Conservation (phyloP, 1,284 basidiomycete genomes). For the Cronartium quercuum region DNA sequence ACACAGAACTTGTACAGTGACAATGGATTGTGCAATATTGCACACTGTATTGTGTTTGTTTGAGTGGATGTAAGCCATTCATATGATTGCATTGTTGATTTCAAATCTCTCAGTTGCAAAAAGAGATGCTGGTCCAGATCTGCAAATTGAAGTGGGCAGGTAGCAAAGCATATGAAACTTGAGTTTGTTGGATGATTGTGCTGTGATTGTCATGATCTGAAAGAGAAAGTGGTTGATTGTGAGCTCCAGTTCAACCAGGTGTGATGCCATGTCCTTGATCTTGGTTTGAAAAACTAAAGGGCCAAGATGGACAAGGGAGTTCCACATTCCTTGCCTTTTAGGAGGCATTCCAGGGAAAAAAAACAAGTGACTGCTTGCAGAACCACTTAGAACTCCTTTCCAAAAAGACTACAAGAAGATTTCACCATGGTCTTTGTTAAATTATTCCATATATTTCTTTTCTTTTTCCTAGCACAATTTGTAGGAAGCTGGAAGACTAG, state of each 20-base stretch:
- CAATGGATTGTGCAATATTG: conserved; percentile 9
- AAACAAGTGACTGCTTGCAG: conserved; percentile 50
- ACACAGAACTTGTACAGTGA: background rate
- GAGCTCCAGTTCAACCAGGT: conserved; percentile 44
- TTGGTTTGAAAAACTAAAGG: conserved; percentile 51
- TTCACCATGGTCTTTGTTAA: background rate
- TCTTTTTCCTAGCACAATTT: too few relatives aligned
- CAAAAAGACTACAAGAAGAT: conserved; percentile 45
- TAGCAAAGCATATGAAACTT: conserved; percentile 29
- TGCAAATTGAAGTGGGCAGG: background rate
- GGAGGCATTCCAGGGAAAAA: conserved; percentile 48
- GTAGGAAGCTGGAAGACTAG: background rate
- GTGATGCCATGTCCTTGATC: conserved; percentile 48
- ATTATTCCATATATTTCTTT: too few relatives aligned
- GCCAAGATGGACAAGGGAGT: conserved; percentile 47
- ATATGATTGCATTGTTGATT: background rate
- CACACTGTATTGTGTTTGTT: conserved; percentile 1
- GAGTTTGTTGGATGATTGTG: conserved; percentile 6
- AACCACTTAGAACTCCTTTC: conserved; percentile 50
- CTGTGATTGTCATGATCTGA: background rate
- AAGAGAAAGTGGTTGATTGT: background rate
- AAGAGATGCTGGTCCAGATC: conserved; percentile 11
- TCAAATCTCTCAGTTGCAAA: conserved; percentile 28
- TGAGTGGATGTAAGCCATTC: conserved; percentile 1
- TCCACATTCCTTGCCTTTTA: conserved; percentile 47